Evolutionary conservation across 2,329 filamentous ascomycete species (phyloP).

Genomic region (Thelonectria discophora): DNA sequence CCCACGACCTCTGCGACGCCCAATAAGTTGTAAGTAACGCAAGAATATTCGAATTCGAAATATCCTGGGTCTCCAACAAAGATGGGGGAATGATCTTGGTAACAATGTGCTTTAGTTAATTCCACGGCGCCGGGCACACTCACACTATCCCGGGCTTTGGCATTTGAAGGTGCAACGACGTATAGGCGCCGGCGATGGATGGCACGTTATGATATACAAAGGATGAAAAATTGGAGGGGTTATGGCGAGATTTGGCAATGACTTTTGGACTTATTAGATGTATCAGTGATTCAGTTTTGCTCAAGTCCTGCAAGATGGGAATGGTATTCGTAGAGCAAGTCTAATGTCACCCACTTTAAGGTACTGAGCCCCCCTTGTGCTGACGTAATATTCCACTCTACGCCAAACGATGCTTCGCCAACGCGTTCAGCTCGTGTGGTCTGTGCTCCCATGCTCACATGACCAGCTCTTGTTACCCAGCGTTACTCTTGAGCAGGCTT

Average conservation of each 20-base stretch:
- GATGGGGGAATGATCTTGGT: slow-evolving; percentile 27
- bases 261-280: slow-evolving; percentile 36
- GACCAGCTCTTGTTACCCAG: slow-evolving; percentile 41
- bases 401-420: background rate
- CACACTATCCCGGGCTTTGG: slow-evolving; percentile 36
- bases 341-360: background rate
- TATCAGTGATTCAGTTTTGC: slow-evolving; percentile 27
- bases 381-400: slow-evolving; percentile 3
- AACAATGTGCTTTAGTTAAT: slow-evolving; percentile 39
- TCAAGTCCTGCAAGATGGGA: slow-evolving; percentile 30
- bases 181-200: slow-evolving; percentile 29
- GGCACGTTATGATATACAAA: slow-evolving; percentile 33
- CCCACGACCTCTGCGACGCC: slow-evolving; percentile 76
- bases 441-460: slow-evolving; percentile 46
- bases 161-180: slow-evolving; percentile 26
- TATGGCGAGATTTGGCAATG: slow-evolving; percentile 34
- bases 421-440: slow-evolving; percentile 12
- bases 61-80: slow-evolving; percentile 16
- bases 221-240: slow-evolving; percentile 29
- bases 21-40: slow-evolving; percentile 79
- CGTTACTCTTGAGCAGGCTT: slow-evolving; percentile 22
- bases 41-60: slow-evolving; percentile 27
- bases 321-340: slow-evolving; percentile 31
- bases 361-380: background rate
- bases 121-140: slow-evolving; percentile 27